A percentile compares a stretch with the other conserved stretches of the same genome.
These are phyloP conservation scores for Sclerotinia spermophila DNA, from an alignment of 2,329 filamentous ascomycete genomes.

Conservation along the genomic window DNA sequence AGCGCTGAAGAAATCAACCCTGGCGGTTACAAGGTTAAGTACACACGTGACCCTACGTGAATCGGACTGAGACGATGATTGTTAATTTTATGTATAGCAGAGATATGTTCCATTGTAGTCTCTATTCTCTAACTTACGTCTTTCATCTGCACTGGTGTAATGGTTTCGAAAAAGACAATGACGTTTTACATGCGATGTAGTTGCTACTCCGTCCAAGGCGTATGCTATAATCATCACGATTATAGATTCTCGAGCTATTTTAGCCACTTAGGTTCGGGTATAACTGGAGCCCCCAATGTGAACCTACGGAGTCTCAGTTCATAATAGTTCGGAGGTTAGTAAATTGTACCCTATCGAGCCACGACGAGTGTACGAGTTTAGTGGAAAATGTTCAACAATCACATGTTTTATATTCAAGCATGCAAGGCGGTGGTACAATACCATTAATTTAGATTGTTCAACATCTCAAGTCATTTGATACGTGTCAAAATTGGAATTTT, in stretches of 20 bases:
- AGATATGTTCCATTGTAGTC: background rate
- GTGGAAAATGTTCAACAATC: background rate
- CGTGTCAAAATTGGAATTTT: background rate
- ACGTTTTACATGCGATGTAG: background rate
- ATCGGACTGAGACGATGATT: background rate
- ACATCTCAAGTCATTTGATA: background rate
- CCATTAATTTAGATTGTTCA: background rate
- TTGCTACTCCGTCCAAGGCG: background rate
- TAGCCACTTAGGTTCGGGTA: background rate
- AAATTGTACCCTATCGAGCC: background rate
- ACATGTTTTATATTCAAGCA: background rate
- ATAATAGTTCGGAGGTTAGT: background rate
- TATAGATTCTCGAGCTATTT: background rate
- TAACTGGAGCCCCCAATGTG: background rate
- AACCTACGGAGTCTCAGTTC: background rate
- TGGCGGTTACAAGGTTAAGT: conserved; percentile 12
- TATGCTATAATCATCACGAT: background rate
- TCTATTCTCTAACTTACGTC: background rate
- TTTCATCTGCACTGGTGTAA: too few species aligned
- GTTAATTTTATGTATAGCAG: background rate
- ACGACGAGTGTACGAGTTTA: too few species aligned
- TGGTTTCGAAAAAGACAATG: too few species aligned
- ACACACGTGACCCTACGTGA: conserved; percentile 1
- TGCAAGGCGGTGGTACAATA: background rate
- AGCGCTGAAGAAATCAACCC: conserved; percentile 17